Base-by-base conservation (phyloP, 768 basidiomycete species). In the Phylloporus rhodoxanthus region DNA sequence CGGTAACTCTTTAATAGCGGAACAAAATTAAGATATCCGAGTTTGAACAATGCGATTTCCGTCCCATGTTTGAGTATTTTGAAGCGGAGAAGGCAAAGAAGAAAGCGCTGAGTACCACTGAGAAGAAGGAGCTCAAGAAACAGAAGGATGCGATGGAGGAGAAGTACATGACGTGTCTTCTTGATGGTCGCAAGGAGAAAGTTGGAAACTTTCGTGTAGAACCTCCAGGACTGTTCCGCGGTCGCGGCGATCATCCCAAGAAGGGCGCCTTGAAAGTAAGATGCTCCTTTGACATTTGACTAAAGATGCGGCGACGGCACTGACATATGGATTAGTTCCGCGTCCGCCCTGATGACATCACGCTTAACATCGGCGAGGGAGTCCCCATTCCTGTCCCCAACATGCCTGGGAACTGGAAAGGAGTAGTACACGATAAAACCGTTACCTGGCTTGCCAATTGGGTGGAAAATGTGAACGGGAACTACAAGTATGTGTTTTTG, bases 401-500 rank as follows among this genome's bases (percentile, higher is more conserved):
- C 56, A 82, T 87, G 64, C 84, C 92, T 17, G 95, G 96, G 38
- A 78, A 81, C 37, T 99, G 96, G 96, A 92, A 89, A 66, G 75
- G 76, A 4, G 74, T 96, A 19, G 77, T 81, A 10, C 91, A 98
- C 63, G 94, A 98, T 64, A 85, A 94, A 57, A 97, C 92, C 3
- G 96, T 98, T 23, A 98, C 96, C 11, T 99, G 96, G 96, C 77
- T 99, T 42, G 96, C 96, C 5, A 94, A 88, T 48, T 99, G 96
- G 96, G 93, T 92, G 40, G 96, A 98, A 69, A 99, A 99, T 63
- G 84, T 98, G 70, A 98, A 98, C 62, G 81, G 84, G 52, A 90
- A 86, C 63, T 84, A 89, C 68, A 97, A 98, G 72, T 99, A 99
- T 63, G 96, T 99, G 47, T 98, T 98, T 77, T 70, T 98, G 55